Evolutionary conservation across 2,329 filamentous ascomycete genomes (phyloP).

Genomic region (Rhynchosporium graminicola): DNA sequence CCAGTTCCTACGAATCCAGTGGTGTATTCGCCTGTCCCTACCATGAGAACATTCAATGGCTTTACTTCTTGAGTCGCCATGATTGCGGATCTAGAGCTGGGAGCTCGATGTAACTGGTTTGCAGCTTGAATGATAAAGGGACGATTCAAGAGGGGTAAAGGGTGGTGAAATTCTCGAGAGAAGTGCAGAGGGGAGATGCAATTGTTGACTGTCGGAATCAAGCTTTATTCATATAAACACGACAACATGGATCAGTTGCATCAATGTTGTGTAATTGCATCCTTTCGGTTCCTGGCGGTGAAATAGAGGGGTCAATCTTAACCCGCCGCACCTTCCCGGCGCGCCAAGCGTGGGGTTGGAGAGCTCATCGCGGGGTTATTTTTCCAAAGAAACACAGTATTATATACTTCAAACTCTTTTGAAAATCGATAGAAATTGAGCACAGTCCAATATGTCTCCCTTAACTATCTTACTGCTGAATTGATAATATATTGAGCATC

Average conservation of each 20-base stretch:
- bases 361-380: neutral
- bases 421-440: neutral
- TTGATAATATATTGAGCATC: neutral
- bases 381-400: neutral
- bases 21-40: constrained; percentile 92
- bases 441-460: neutral
- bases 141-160: neutral
- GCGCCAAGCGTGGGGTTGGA: constrained; percentile 15
- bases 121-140: neutral
- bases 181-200: neutral
- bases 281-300: constrained; percentile 16
- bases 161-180: neutral
- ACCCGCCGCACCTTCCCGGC: constrained; percentile 26
- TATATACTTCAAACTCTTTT: neutral
- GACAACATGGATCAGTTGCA: neutral
- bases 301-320: constrained; percentile 25
- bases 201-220: too few species aligned
- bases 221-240: constrained; percentile 10
- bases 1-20: constrained; percentile 88
- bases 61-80: constrained; percentile 16
- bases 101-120: neutral
- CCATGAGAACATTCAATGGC: constrained; percentile 41
- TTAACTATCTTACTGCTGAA: neutral
- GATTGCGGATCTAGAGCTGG: neutral
- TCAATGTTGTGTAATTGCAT: neutral